Conservation (phyloP, 2,329 filamentous ascomycete genomes). For the Fusarium redolens region DNA sequence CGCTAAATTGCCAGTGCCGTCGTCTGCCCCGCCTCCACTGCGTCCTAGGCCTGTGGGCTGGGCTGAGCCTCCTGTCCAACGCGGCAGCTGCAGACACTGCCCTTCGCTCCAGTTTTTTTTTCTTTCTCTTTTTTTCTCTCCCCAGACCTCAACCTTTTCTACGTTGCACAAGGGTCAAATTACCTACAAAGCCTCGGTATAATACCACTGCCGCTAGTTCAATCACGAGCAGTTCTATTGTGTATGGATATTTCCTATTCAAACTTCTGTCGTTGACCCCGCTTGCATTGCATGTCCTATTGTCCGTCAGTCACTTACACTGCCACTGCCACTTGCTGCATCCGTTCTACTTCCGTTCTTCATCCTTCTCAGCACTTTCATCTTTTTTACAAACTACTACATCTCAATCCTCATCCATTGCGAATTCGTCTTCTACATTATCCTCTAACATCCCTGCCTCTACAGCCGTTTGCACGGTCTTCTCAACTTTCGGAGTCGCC, state of each 20-base stretch:
- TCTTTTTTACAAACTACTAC: not conserved
- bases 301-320: conserved; percentile 34
- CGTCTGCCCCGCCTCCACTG: conserved; percentile 21
- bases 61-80: conserved; percentile 31
- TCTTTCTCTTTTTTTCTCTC: not conserved
- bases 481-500: conserved; percentile 38
- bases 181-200: conserved; percentile 1
- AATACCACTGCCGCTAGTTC: conserved; percentile 7
- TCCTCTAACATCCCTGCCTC: conserved; percentile 26
- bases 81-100: conserved; percentile 18
- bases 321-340: not conserved
- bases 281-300: not conserved
- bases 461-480: conserved; percentile 40
- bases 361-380: not conserved
- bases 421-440: not conserved
- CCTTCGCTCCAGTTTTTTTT: conserved; percentile 40
- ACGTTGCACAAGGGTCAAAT: conserved; percentile 7
- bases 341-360: not conserved
- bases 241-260: conserved; percentile 20
- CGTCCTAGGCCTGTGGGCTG: not conserved
- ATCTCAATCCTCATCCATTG: not conserved
- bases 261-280: conserved; percentile 2
- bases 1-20: conserved; percentile 26
- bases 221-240: not conserved
- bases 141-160: conserved; percentile 4